These are phyloP conservation scores for Talaromyces sp. DNA, from an alignment of 2,329 filamentous ascomycete genomes.

Conservation along the genomic window DNA sequence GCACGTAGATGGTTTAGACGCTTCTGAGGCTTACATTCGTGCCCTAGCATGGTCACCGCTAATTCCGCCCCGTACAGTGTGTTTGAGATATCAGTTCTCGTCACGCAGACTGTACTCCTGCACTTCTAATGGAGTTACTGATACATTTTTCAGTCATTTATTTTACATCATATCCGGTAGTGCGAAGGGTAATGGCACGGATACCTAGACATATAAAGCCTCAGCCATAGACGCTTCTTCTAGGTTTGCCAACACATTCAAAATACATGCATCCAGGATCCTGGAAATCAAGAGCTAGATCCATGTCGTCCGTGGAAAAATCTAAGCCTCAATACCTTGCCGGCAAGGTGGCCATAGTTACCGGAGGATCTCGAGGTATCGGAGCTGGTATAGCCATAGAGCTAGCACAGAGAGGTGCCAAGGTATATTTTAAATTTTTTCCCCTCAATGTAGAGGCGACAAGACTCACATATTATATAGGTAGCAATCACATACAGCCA, in stretches of 20 bases:
- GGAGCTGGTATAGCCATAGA: constrained; percentile 49
- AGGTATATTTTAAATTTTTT: background rate
- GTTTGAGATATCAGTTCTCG: no score
- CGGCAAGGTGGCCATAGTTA: constrained; percentile 47
- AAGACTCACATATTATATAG: constrained; percentile 20
- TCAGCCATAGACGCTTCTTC: background rate
- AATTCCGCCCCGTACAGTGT: background rate
- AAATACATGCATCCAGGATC: background rate
- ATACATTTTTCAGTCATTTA: background rate
- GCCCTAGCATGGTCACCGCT: background rate
- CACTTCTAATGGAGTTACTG: background rate
- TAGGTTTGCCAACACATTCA: background rate
- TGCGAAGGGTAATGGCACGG: background rate
- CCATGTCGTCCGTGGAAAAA: background rate
- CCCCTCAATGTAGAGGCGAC: no score
- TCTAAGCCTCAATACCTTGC: background rate
- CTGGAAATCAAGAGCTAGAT: background rate
- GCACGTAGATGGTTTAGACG: background rate
- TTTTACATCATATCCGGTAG: background rate
- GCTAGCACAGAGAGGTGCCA: constrained; percentile 47
- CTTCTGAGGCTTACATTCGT: background rate
- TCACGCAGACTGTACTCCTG: background rate
- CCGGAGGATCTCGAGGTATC: constrained; percentile 50
- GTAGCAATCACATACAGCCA: constrained; percentile 46
- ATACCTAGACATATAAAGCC: background rate